These are phyloP conservation scores for Blastomyces silverae DNA, from an alignment of 2,329 filamentous ascomycete species.

Conservation along the genomic window DNA sequence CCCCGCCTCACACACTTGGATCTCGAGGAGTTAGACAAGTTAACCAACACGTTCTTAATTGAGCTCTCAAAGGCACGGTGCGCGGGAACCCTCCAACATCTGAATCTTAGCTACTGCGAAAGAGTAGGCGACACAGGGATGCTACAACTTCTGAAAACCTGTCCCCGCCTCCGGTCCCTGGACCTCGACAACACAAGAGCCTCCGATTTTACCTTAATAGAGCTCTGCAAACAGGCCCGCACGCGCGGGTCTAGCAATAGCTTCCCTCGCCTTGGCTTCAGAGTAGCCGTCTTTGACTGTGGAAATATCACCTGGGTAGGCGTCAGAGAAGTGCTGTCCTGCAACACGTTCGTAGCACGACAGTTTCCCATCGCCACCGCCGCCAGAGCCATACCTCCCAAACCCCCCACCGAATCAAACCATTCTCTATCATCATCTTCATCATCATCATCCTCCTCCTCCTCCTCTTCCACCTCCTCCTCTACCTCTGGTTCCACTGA, in stretches of 20 bases:
- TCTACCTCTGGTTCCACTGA: neutral
- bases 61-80: conserved; percentile 72
- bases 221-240: conserved; percentile 74
- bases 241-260: conserved; percentile 51
- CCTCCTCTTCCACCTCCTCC: conserved; percentile 10
- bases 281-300: conserved; percentile 83
- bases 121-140: conserved; percentile 75
- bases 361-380: conserved; percentile 28
- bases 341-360: conserved; percentile 68
- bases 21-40: conserved; percentile 70
- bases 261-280: conserved; percentile 57
- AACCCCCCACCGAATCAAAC: conserved; percentile 32
- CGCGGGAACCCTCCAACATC: conserved; percentile 62
- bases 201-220: conserved; percentile 75
- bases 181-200: conserved; percentile 93
- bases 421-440: conserved; percentile 16
- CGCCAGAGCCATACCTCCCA: conserved; percentile 25
- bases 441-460: conserved; percentile 14
- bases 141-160: conserved; percentile 71
- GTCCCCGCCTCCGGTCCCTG: conserved; percentile 60
- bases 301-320: conserved; percentile 89
- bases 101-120: conserved; percentile 88
- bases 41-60: conserved; percentile 70
- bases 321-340: conserved; percentile 74
- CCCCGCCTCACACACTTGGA: conserved; percentile 79